A percentile compares a stretch with the other conserved stretches of the same genome.
These are phyloP conservation scores for Salix koriyanagi DNA, from an alignment of 345 rosid genomes.

Conservation along the genomic window DNA sequence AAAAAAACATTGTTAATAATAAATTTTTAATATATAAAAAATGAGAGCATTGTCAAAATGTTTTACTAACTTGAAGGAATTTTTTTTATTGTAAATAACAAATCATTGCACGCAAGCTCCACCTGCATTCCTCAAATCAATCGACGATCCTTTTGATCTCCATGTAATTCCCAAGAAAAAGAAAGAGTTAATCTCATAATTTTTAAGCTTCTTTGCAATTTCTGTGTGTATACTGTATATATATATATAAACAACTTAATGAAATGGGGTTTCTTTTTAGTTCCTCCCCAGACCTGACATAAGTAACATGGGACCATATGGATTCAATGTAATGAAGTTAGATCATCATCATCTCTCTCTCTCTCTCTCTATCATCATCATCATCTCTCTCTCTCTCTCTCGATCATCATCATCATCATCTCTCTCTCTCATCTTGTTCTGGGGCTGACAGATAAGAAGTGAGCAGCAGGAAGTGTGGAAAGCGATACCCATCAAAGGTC, in stretches of 20 bases:
- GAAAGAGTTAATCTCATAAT: background rate
- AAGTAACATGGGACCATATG: constrained; percentile 28
- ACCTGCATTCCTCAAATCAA: background rate
- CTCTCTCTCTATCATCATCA: background rate
- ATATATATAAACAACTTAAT: background rate
- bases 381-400: background rate
- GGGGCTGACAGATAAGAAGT: constrained; percentile 20
- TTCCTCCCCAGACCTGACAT: constrained; percentile 14
- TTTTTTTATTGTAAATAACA: too few relatives aligned
- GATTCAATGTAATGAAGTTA: background rate
- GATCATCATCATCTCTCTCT: background rate
- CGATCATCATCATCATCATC: background rate
- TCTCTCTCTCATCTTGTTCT: background rate
- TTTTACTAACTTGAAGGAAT: too few relatives aligned
- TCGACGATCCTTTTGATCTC: too few relatives aligned
- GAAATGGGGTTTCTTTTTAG: background rate
- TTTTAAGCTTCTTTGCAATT: too few relatives aligned
- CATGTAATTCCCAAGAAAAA: too few relatives aligned
- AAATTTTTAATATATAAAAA: too few relatives aligned
- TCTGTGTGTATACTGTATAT: too few relatives aligned
- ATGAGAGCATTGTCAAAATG: too few relatives aligned
- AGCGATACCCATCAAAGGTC: constrained; percentile 25
- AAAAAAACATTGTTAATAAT: too few relatives aligned
- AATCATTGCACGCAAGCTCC: background rate
- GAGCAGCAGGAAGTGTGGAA: constrained; percentile 28